Evolutionary conservation across 768 basidiomycete species (phyloP).

Genomic region (Rhizopogon vesiculosus): DNA sequence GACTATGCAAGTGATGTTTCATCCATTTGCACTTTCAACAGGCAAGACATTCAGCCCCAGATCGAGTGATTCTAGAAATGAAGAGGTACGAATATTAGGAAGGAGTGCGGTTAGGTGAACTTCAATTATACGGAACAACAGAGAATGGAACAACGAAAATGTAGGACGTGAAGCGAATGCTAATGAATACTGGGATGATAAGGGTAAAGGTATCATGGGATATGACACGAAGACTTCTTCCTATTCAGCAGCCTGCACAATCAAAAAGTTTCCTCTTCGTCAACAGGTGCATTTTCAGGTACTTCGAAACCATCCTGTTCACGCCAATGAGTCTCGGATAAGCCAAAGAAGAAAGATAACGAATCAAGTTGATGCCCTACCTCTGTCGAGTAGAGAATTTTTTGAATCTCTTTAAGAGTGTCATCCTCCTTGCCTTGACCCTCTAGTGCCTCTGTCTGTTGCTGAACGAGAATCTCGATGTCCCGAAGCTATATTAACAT

Average conservation of each 20-base stretch:
- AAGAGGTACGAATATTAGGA: slow-evolving; percentile 23
- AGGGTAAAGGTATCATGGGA: slow-evolving; percentile 4
- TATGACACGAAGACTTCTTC: slow-evolving; percentile 8
- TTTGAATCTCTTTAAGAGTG: slow-evolving; percentile 75
- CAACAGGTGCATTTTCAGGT: slow-evolving; percentile 56
- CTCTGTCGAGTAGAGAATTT: slow-evolving; percentile 93
- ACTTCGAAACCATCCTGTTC: slow-evolving; percentile 90
- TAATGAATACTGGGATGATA: slow-evolving; percentile 14
- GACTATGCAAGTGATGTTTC: no score
- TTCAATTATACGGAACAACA: slow-evolving; percentile 9
- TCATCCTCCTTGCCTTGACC: slow-evolving; percentile 51
- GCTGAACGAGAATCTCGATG: slow-evolving; percentile 91
- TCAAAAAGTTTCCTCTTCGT: slow-evolving; percentile 82
- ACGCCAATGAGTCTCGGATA: slow-evolving; percentile 1
- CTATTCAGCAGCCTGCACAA: slow-evolving; percentile 11
- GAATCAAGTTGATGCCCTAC: slow-evolving; percentile 36
- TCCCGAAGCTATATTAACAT: slow-evolving; percentile 72
- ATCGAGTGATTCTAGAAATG: slow-evolving; percentile 12
- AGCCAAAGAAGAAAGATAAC: slow-evolving; percentile 5
- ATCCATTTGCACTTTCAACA: no score
- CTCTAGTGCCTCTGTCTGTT: slow-evolving; percentile 63
- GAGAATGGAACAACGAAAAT: background rate
- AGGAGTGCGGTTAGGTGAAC: slow-evolving; percentile 14
- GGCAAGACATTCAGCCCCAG: background rate
- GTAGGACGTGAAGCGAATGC: slow-evolving; percentile 1